Percentiles rank a stretch among this genome's conserved stretches.
phyloP scores from a whole-genome alignment of 768 basidiomycete genomes.

The Lactarius sanguifluus region DNA sequence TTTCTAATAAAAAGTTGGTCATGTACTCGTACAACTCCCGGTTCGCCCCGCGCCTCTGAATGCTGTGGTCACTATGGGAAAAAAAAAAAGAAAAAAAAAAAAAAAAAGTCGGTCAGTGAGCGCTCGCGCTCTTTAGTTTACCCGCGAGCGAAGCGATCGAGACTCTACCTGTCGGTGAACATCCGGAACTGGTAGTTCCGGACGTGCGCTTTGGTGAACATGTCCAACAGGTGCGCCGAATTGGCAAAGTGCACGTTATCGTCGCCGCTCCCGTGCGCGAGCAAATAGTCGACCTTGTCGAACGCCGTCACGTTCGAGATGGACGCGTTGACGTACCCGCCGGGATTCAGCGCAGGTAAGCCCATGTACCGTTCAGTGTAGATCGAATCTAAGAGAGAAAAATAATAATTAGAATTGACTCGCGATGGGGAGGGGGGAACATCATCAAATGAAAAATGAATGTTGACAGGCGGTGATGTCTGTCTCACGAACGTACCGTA shows the following conservation, averaged over 20 bases:
- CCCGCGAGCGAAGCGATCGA: background rate
- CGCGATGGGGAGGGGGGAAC: background rate
- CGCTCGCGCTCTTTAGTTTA: background rate
- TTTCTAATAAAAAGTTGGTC: constrained; percentile 80
- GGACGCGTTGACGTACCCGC: constrained; percentile 87
- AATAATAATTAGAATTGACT: background rate
- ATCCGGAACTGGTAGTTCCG: constrained; percentile 84
- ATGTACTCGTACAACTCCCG: constrained; percentile 87
- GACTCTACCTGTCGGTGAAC: constrained; percentile 89
- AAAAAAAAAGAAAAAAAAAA: constrained; percentile 23
- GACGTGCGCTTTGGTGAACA: constrained; percentile 78
- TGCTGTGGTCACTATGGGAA: constrained; percentile 70
- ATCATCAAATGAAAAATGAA: background rate
- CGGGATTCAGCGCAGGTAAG: constrained; percentile 71
- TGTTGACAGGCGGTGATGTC: background rate
- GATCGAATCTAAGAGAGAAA: constrained; percentile 64
- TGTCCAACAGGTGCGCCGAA: constrained; percentile 87
- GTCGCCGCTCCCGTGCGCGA: constrained; percentile 93
- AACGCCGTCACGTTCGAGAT: constrained; percentile 90
- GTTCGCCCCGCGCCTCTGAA: constrained; percentile 70
- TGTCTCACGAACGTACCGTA: constrained; percentile 53
- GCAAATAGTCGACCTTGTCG: constrained; percentile 71
- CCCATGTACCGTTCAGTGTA: constrained; percentile 99
- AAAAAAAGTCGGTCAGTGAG: constrained; percentile 11
- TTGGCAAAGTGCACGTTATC: constrained; percentile 97